A percentile compares a stretch with the other conserved stretches of the same genome.
Evolutionary conservation across 169 alveolate genomes (phyloP).

Genomic region (Plasmodium inui): DNA sequence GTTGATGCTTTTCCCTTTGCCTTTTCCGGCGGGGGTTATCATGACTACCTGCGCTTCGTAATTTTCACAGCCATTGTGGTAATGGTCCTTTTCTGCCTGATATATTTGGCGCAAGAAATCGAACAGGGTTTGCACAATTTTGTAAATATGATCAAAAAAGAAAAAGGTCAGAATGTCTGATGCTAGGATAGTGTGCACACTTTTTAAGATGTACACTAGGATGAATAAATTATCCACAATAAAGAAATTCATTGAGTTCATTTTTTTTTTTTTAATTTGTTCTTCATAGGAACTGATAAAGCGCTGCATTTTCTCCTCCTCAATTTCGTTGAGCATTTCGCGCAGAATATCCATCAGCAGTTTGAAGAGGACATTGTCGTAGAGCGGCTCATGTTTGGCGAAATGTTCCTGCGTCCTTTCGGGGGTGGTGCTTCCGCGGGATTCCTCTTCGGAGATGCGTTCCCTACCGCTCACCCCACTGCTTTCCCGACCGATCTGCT

Average conservation of each 20-base stretch:
- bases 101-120: constrained; percentile 29
- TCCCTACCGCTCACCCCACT: no score
- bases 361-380: constrained; percentile 29
- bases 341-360: constrained; percentile 44
- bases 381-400: constrained; percentile 8
- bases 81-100: background rate
- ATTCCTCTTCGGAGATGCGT: background rate
- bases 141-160: constrained; percentile 52
- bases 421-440: background rate
- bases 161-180: constrained; percentile 56
- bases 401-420: background rate
- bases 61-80: background rate
- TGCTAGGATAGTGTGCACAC: constrained; percentile 22
- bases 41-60: background rate
- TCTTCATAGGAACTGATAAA: constrained; percentile 69
- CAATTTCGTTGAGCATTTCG: constrained; percentile 53
- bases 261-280: constrained; percentile 58
- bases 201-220: constrained; percentile 47
- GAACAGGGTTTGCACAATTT: constrained; percentile 42
- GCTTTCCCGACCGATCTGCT: background rate
- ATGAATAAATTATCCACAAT: constrained; percentile 72
- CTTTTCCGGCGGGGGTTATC: background rate
- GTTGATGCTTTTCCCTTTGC: background rate
- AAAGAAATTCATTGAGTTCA: constrained; percentile 51
- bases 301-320: constrained; percentile 28